phyloP scores from a whole-genome alignment of 352 stramenopile species.

The Phytophthora sojae region DNA sequence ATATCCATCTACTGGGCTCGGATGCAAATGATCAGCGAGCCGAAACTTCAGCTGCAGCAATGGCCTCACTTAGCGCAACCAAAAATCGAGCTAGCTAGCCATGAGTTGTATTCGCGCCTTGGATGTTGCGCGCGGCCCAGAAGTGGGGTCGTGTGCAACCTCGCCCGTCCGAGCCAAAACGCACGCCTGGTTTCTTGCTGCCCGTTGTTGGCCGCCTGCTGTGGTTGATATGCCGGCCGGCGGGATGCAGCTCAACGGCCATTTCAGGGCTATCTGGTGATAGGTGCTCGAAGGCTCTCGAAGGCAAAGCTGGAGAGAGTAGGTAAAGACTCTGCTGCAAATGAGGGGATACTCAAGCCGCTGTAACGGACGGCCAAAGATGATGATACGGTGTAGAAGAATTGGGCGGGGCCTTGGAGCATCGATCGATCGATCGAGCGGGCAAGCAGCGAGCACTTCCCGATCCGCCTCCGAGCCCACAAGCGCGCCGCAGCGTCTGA shows the following conservation, averaged over 20 bases:
- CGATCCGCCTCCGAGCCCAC: constrained; percentile 12
- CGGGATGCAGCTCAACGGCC: constrained; percentile 19
- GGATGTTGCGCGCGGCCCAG: background rate
- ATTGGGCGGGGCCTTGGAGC: constrained; percentile 1
- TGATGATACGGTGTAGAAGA: constrained; percentile 16
- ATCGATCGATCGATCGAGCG: background rate
- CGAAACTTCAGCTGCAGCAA: background rate
- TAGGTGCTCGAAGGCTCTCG: constrained; percentile 4
- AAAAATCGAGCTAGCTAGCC: background rate
- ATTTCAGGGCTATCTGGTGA: constrained; percentile 6
- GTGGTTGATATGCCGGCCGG: background rate
- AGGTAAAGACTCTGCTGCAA: background rate
- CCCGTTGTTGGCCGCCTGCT: constrained; percentile 13
- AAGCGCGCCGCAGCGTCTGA: background rate
- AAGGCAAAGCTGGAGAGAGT: background rate
- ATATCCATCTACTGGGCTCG: background rate
- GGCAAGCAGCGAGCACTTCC: constrained; percentile 8
- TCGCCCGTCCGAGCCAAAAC: constrained; percentile 1
- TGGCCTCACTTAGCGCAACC: background rate
- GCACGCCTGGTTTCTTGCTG: background rate
- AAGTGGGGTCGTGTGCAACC: background rate
- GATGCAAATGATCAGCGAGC: background rate
- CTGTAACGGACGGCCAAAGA: constrained; percentile 15
- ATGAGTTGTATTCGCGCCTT: background rate
- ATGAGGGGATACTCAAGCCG: background rate